These are phyloP conservation scores for Aspergillus novoparasiticus DNA, from an alignment of 2,329 filamentous ascomycete genomes.

Conservation along the genomic window DNA sequence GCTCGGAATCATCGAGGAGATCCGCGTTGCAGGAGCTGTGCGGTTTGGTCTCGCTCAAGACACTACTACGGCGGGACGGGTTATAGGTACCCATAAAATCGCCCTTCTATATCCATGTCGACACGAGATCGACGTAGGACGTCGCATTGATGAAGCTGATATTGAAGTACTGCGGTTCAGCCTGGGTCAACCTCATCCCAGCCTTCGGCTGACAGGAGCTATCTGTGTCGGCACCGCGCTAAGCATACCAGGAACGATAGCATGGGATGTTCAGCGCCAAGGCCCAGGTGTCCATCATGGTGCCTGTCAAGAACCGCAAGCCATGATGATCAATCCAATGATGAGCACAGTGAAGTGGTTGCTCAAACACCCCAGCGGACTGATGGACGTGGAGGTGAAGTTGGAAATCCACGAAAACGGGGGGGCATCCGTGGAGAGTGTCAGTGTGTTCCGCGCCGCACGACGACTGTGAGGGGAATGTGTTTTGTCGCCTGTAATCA, in stretches of 20 bases:
- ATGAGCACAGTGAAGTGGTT: background rate
- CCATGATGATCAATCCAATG: background rate
- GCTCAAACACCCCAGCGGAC: slow-evolving; percentile 18
- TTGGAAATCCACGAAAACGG: slow-evolving; percentile 8
- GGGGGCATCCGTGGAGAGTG: slow-evolving; percentile 13
- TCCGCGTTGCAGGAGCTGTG: slow-evolving; percentile 57
- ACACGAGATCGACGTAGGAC: background rate
- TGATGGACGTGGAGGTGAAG: slow-evolving; percentile 19
- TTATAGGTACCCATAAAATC: slow-evolving; percentile 62
- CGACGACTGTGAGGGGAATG: slow-evolving; percentile 25
- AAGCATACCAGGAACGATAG: slow-evolving; percentile 24
- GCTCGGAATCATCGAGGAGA: slow-evolving; percentile 52
- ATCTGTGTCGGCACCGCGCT: slow-evolving; percentile 28
- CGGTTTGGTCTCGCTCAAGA: slow-evolving; percentile 59
- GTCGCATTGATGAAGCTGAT: slow-evolving; percentile 18
- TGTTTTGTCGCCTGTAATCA: slow-evolving; percentile 3
- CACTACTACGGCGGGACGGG: slow-evolving; percentile 37
- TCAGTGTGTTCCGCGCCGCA: slow-evolving; percentile 23
- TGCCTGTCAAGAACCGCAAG: background rate
- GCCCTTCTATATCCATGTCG: slow-evolving; percentile 49
- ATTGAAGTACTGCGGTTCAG: slow-evolving; percentile 26
- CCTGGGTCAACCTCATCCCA: slow-evolving; percentile 29
- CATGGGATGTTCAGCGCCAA: slow-evolving; percentile 5
- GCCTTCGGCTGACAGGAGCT: slow-evolving; percentile 31
- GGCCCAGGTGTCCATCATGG: too few relatives aligned